Conservation (phyloP, 2,329 filamentous ascomycete species). For the Clathrospora elynae region DNA sequence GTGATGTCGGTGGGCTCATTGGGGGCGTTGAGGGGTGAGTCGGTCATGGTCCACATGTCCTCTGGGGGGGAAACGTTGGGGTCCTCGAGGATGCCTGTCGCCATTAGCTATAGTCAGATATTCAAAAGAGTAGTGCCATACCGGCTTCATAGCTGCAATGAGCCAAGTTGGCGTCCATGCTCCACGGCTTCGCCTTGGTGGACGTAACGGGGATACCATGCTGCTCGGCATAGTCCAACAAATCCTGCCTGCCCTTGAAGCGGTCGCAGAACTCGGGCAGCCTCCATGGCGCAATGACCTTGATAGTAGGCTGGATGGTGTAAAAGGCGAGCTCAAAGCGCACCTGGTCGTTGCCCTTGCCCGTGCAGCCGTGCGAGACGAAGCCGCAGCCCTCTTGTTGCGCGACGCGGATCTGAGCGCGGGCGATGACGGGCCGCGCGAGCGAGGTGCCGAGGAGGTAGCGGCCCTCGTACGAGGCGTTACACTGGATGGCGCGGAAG, state of each 20-base stretch:
- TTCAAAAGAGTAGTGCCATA: constrained; percentile 3
- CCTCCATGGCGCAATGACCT: constrained; percentile 77
- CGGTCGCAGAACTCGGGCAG: constrained; percentile 70
- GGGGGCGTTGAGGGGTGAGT: constrained; percentile 71
- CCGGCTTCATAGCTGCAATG: constrained; percentile 83
- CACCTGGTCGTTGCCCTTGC: constrained; percentile 66
- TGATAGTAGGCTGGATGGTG: constrained; percentile 67
- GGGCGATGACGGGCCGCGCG: constrained; percentile 72
- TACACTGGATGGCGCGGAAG: constrained; percentile 78
- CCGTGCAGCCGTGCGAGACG: constrained; percentile 55
- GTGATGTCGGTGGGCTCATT: constrained; percentile 73
- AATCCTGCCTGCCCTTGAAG: constrained; percentile 73
- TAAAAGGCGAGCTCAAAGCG: constrained; percentile 69
- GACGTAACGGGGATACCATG: constrained; percentile 73
- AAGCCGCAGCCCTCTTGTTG: constrained; percentile 64
- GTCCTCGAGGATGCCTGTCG: constrained; percentile 64
- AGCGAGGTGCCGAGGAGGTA: constrained; percentile 62
- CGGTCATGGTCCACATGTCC: constrained; percentile 80
- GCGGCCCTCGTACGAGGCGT: constrained; percentile 62
- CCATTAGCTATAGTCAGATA: neutral
- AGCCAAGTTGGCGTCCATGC: constrained; percentile 68
- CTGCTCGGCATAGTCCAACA: constrained; percentile 71
- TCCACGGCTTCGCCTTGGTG: constrained; percentile 68
- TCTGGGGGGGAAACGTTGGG: constrained; percentile 68
- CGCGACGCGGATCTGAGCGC: constrained; percentile 68